Evolutionary conservation across 2,329 filamentous ascomycete species (phyloP).

Genomic region (Dactylonectria macrodidyma): DNA sequence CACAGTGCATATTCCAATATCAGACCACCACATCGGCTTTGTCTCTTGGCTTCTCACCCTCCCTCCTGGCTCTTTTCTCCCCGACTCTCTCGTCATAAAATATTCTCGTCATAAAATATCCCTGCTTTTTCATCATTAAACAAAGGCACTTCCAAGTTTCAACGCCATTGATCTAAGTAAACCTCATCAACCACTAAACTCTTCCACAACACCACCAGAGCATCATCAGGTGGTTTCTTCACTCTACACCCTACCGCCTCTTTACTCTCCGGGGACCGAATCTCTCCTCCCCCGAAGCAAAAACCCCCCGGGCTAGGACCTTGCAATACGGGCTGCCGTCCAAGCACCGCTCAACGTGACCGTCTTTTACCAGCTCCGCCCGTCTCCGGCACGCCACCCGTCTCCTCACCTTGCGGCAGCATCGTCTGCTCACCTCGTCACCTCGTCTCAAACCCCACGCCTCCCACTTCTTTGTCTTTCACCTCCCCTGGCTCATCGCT

Average conservation of each 20-base stretch:
- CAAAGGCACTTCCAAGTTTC: too few species aligned
- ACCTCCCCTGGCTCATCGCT: constrained; percentile 14
- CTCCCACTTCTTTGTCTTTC: constrained; percentile 29
- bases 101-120: neutral
- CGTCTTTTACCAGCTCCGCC: constrained; percentile 28
- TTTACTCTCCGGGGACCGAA: constrained; percentile 22
- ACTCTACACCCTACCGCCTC: constrained; percentile 25
- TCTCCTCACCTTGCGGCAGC: constrained; percentile 48
- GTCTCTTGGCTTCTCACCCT: constrained; percentile 9
- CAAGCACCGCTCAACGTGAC: constrained; percentile 44
- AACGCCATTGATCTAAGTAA: neutral
- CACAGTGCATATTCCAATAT: constrained; percentile 41
- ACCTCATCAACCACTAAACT: constrained; percentile 1
- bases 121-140: neutral
- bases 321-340: constrained; percentile 36
- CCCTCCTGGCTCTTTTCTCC: neutral
- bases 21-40: constrained; percentile 41
- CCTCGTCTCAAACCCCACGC: constrained; percentile 45
- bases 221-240: constrained; percentile 31
- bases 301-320: constrained; percentile 20
- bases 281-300: constrained; percentile 28
- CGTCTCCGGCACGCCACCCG: constrained; percentile 43
- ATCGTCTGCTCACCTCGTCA: constrained; percentile 48
- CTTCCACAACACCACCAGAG: constrained; percentile 27
- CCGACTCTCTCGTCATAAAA: neutral